Conservation (phyloP, 192 early-diverging fungal genomes). For the Backusella liffmaniae region DNA sequence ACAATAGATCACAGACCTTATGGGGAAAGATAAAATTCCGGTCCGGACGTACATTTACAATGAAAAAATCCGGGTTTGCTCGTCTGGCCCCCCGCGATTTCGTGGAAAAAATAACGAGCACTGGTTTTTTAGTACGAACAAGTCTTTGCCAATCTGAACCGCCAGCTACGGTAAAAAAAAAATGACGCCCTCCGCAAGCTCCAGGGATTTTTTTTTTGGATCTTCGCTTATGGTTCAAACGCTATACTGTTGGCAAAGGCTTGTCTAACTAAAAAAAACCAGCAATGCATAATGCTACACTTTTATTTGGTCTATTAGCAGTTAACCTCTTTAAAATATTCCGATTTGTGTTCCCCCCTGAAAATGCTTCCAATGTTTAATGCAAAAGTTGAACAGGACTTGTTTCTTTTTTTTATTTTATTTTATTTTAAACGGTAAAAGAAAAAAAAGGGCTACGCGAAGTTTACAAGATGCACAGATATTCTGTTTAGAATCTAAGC, state of each 20-base stretch:
- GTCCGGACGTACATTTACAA: not conserved
- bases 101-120: not conserved
- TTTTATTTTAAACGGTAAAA: conserved; percentile 9
- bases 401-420: not conserved
- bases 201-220: no score
- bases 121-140: no score
- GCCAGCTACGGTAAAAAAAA: no score
- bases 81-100: not conserved
- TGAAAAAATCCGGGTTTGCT: not conserved
- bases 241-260: no score
- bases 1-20: not conserved
- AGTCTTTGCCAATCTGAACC: no score
- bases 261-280: no score
- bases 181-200: no score
- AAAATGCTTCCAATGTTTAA: not conserved
- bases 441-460: not conserved
- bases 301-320: no score
- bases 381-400: conserved; percentile 4
- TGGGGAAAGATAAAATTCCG: not conserved
- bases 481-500: conserved; percentile 82
- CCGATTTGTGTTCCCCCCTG: not conserved
- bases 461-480: not conserved
- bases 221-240: no score
- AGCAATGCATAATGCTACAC: no score
- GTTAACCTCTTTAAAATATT: no score